These are phyloP conservation scores for Chalciporus sphaerocephalus DNA, from an alignment of 768 basidiomycete genomes.

Conservation along the genomic window DNA sequence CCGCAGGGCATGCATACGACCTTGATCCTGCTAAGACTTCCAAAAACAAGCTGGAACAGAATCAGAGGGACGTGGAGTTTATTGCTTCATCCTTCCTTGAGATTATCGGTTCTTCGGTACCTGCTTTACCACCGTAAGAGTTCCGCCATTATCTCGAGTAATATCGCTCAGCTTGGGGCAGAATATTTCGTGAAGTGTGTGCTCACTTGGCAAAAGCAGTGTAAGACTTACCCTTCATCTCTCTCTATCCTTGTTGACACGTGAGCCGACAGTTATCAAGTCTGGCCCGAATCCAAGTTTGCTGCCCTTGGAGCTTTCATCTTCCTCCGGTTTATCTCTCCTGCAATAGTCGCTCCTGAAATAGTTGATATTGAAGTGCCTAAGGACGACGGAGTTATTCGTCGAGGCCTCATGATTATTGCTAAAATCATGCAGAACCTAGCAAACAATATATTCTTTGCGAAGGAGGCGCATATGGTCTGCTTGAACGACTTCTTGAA, in stretches of 20 bases:
- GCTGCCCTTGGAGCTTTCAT: conserved; percentile 87
- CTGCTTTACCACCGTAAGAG: conserved; percentile 70
- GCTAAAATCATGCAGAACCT: conserved; percentile 92
- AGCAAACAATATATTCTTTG: conserved; percentile 92
- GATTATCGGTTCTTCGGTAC: conserved; percentile 66
- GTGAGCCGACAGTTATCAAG: conserved; percentile 43
- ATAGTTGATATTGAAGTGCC: conserved; percentile 79
- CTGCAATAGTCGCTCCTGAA: conserved; percentile 84
- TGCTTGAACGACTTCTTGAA: conserved; percentile 71
- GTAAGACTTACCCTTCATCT: conserved; percentile 42
- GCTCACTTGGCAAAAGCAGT: conserved; percentile 74
- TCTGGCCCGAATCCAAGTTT: conserved; percentile 78
- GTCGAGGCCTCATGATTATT: conserved; percentile 79
- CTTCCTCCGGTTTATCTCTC: conserved; percentile 91
- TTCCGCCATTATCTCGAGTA: neutral
- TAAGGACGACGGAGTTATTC: conserved; percentile 53
- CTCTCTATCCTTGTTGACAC: conserved; percentile 12
- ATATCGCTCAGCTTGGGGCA: conserved; percentile 26
- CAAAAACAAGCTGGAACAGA: conserved; percentile 60
- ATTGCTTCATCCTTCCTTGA: conserved; percentile 74
- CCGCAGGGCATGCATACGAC: conserved; percentile 70
- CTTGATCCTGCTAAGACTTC: conserved; percentile 63
- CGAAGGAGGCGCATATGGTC: conserved; percentile 85
- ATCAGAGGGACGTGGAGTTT: conserved; percentile 65
- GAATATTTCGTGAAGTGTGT: conserved; percentile 85